These are phyloP conservation scores for Tolypocladium ovalisporum DNA, from an alignment of 2,329 filamentous ascomycete genomes.

Conservation along the genomic window DNA sequence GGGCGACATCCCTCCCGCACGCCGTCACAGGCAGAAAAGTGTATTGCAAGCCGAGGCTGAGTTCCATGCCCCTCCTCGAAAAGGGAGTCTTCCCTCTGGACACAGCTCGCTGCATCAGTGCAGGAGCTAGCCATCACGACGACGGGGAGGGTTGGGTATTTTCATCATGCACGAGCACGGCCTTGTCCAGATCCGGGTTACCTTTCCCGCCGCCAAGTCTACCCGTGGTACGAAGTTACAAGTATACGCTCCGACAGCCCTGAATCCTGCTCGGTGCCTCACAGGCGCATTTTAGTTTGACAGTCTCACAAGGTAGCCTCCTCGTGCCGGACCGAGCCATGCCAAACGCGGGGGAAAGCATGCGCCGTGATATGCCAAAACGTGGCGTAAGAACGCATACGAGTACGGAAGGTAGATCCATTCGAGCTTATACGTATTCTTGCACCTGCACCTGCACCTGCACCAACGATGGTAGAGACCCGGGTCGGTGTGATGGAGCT, in stretches of 20 bases:
- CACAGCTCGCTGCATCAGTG: not conserved
- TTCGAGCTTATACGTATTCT: not conserved
- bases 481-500: not conserved
- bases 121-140: not conserved
- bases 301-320: not conserved
- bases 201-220: not conserved
- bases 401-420: too few species aligned
- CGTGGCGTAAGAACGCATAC: not conserved
- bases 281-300: too few species aligned
- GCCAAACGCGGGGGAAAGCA: not conserved
- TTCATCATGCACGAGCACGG: not conserved
- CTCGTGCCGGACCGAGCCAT: not conserved
- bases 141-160: not conserved
- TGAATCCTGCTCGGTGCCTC: not conserved
- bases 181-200: not conserved
- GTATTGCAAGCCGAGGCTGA: not conserved
- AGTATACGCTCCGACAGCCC: not conserved
- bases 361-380: not conserved
- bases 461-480: not conserved
- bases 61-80: not conserved
- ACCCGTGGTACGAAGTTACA: not conserved
- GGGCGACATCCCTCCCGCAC: not conserved
- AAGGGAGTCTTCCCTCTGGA: not conserved
- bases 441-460: not conserved
- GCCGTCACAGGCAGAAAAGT: not conserved